Conservation (phyloP, 305 asterid species). For the Plantago coronopus region DNA sequence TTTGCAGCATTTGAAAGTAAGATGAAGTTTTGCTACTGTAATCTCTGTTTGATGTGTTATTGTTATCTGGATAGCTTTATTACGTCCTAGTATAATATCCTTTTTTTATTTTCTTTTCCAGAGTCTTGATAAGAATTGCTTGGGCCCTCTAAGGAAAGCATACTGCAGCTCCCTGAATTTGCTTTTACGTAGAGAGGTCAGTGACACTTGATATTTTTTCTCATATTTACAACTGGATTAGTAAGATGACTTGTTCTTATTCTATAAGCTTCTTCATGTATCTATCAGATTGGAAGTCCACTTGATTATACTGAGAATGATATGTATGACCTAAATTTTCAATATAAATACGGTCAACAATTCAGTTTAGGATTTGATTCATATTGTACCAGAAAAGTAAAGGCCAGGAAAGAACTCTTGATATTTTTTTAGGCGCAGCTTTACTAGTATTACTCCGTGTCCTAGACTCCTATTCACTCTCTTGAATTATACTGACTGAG, state of each 20-base stretch:
- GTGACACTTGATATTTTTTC: conserved; percentile 30
- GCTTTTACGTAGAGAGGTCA: conserved; percentile 95
- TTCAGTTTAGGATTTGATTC: conserved; percentile 1
- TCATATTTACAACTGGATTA: conserved; percentile 20
- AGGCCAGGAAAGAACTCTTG: conserved; percentile 8
- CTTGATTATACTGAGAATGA: conserved; percentile 18
- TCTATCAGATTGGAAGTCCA: conserved; percentile 7
- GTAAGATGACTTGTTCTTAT: conserved; percentile 21
- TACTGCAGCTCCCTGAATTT: conserved; percentile 96
- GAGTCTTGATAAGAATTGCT: conserved; percentile 94
- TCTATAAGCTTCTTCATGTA: conserved; percentile 3
- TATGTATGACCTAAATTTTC: conserved; percentile 3
- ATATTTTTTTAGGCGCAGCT: too few species aligned
- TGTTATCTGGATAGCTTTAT: conserved; percentile 12
- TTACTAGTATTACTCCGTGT: too few species aligned
- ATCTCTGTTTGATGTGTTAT: conserved; percentile 23
- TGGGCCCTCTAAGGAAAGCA: conserved; percentile 91
- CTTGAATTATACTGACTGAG: conserved; percentile 2
- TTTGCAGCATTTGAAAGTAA: conserved; percentile 93
- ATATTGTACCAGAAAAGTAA: conserved; percentile 2
- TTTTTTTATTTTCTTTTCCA: conserved; percentile 34
- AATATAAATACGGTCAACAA: conserved; percentile 17
- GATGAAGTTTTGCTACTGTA: conserved; percentile 16
- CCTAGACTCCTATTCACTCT: conserved; percentile 10
- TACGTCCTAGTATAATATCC: conserved; percentile 2